Evolutionary conservation across 179 eudicot genomes (phyloP), one percentile per base, ranked within the genome.

Genomic region (Silene vulgaris): DNA sequence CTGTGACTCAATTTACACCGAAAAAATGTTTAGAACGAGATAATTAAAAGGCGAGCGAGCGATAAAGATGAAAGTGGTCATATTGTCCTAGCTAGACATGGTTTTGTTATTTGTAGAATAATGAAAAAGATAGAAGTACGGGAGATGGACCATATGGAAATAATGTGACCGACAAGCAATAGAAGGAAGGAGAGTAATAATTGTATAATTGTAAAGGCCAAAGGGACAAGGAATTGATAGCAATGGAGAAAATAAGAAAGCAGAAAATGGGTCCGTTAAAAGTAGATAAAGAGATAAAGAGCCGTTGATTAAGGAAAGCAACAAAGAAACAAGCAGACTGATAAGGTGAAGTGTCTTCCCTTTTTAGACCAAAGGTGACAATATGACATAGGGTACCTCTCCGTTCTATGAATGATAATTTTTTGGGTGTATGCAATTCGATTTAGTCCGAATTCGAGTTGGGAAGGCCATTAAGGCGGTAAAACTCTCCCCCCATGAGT

Each of bases 351-450:
- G 16, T 64, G 54, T 59, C 13, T 48, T 3, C n/a, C 75, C 77
- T 80, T 73, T 67, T 77, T 77, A 45, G 80, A 80, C 77, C 61
- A 60, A 73, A 69, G 73, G 65, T 73, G 65, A n/a, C n/a, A n/a
- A n/a, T n/a, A n/a, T n/a, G n/a, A 73, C 63, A 57, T 65, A n/a
- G 69, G 70, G 45, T 72, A 54, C 61, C 61, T 73, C 66, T 37
- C 16, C 9, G 37, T 76, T 28, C 13, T 69, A 6, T 73, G 35
- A 29, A 29, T 29, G 32, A 29, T 29, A 35, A 35, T 3, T 3
- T 3, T 35, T 35, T 37, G 1, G 43, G 8, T 7, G 0, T 37
- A 37, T 37, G 8, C 1, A 8, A 37, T 37, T 37, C 43, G 43
- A 8, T 7, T 37, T 37, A 37, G 43, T 37, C 4, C 43, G 43